Base-by-base conservation (phyloP, 2,329 filamentous ascomycete genomes). In the Bertia moriformis region DNA sequence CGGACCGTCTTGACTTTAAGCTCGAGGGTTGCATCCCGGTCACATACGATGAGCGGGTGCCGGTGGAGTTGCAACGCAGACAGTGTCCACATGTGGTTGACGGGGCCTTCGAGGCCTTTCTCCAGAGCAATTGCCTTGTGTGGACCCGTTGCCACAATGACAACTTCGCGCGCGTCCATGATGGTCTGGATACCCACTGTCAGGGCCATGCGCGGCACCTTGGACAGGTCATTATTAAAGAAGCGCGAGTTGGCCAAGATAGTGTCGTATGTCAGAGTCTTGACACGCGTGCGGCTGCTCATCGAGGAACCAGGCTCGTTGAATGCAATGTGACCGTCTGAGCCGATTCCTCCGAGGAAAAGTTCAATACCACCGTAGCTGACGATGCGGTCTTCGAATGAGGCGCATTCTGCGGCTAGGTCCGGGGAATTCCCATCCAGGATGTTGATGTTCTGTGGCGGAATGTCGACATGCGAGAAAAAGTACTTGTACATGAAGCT, bases 401-500 rank as follows among this genome's bases (percentile, higher is more conserved):
- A 72, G 36, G 80, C 71, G 52, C 84, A 89, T 59, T 91, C 85
- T 30, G 74, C 75, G 46, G 79, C 75, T 2, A 86, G 72, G 52
- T 85, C 82, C 13, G 71, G 61, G 0, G 83, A 83, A 53, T 88
- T 89, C 51, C 84, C 84, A 53, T 89, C 75, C 29, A 89, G 71
- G 51, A 91, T 86, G 61, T 93, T 78, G 54, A 91, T 85, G 55
- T 89, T 88, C 51, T 72, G 70, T 4, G 85, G 85, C 46, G 78
- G 72, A 48, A 91, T 79, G 53, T 93, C 83, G 49, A 91, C 78
- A 48, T 75, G 84, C 33, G 81, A 84, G 67, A 93, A 93, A 67
- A 93, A 86, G 62, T 91, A 71, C 60, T 83, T 84, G 72, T 87
- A 93, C 85, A 93, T 91, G 66, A 91, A 93, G 46, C 78, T 83